Base-by-base conservation (phyloP, 495 filamentous ascomycete genomes). In the Penicillium odoratum region DNA sequence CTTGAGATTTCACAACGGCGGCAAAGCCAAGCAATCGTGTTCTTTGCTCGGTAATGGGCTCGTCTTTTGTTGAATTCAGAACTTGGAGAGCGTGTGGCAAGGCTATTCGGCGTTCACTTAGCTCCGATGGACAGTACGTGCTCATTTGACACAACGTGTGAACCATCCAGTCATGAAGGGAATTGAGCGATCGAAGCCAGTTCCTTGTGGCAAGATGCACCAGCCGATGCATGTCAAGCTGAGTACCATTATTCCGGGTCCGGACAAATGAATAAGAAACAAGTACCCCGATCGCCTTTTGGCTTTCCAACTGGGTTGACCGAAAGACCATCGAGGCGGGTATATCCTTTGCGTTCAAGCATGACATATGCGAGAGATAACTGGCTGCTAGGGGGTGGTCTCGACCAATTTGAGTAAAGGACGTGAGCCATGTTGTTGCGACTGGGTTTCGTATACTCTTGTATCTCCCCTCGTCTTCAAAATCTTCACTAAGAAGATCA, bases 401-500 rank as follows among this genome's bases (percentile, higher is more conserved):
- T 7, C 65, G 36, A 30, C 56, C 68, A 10, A 85, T 79, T 57
- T 84, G 75, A 0, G 69, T 55, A 49, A 85, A 81, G 0, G 81
- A 83, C 0, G 82, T 75, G 0, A 79, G 66, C 82, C 80, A 86
- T 0, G 83, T 87, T 0, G 69, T 73, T 2, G 78, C 80, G 0
- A 86, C 71, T 4, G 83, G 72, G 54, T 84, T 85, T 16, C 75
- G 65, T 15, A 61, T 69, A 6, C 67, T 70, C 5, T 34, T 38
- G 54, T 83, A 81, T 48, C 78, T 63, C 9, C 69, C 60, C 6
- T 72, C 59, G 33, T 83, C 79, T 6, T 72, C 67, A 51, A 83
- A 86, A 5, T 83, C 81, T 62, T 73, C 60, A 53, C 76, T 81
- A 10, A 85, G 59, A 6, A 84, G 62, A 18, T 69, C 64, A 8